Base-by-base conservation (phyloP, 139 green algal genomes). In the Asterochloris erici region DNA sequence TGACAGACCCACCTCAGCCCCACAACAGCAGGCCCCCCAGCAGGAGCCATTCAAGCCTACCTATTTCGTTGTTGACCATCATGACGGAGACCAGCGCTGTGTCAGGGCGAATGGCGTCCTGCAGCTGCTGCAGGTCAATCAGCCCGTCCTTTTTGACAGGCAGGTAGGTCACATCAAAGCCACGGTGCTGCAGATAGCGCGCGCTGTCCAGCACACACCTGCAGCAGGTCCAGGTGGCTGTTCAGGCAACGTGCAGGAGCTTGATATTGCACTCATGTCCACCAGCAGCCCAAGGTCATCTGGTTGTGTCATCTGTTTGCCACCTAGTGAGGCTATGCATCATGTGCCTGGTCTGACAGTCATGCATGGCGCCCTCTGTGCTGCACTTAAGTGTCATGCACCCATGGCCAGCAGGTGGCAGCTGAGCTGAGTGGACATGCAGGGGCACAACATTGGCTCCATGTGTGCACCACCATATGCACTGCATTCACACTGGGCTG, bases 51-150 rank as follows among this genome's bases (percentile, higher is more conserved):
- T 79, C 15, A 19, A 64, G 12, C 68, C 15, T 88, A 83, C 94
- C 97, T 79, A 99, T 99, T 90, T 99, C 97, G 84, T 99, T 99
- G 91, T 99, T 99, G 61, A 99, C 93, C 12, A 92, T 88, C 97
- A 99, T 99, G 68, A 99, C 85, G 11, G 91, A 97, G 12, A 98
- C 95, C 13, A 99, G 60, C 12, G 86, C 95, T 0, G 97, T 99
- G 81, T 98, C 95, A 6, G 89, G 90, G 9, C 94, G 85, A 19
- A 99, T 95, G 62, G 92, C 89, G 1, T 85, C 90, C 69, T 93
- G 71, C 60, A 99, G 88, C 86, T 93, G 83, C 66, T 95, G 68
- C 79, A 98, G 14, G 84, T 97, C 90, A 15, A 99, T 75, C 77
- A 98, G 87, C 0, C 97, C 97, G 77, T 98, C 92, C 64, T 78